Conservation (phyloP, 1,284 basidiomycete species). For the Ganoderma leucocontextum region DNA sequence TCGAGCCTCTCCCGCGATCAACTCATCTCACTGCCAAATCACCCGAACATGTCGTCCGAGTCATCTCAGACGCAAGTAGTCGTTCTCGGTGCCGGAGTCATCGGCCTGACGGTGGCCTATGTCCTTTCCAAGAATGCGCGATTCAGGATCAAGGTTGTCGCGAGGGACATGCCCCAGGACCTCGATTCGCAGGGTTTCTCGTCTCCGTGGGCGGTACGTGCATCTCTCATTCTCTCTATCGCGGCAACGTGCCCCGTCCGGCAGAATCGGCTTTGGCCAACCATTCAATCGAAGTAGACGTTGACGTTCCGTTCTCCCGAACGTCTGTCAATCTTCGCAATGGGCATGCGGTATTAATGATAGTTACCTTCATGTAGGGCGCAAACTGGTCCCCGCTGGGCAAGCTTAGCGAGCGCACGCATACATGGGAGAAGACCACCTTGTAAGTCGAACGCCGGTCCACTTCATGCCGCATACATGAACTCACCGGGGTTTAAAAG, state of each 20-base stretch:
- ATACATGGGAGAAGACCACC: conserved; percentile 52
- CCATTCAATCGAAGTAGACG: neutral
- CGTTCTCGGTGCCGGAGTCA: conserved; percentile 62
- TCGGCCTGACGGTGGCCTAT: conserved; percentile 55
- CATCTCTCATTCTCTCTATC: conserved; percentile 19
- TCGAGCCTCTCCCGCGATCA: neutral
- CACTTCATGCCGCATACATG: neutral
- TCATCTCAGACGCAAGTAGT: conserved; percentile 43
- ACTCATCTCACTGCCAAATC: neutral
- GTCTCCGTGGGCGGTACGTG: conserved; percentile 72
- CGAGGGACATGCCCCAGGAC: conserved; percentile 74
- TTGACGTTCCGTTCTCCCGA: neutral
- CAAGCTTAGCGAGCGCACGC: conserved; percentile 45
- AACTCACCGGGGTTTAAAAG: conserved; percentile 35
- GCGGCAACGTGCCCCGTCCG: neutral
- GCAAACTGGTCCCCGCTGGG: conserved; percentile 74
- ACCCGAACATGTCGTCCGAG: conserved; percentile 17
- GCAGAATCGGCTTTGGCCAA: no score
- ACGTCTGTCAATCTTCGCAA: neutral
- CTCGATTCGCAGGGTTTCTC: conserved; percentile 66
- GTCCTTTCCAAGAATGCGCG: conserved; percentile 41
- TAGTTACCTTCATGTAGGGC: conserved; percentile 48
- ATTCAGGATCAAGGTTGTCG: conserved; percentile 65
- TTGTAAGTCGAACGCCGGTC: conserved; percentile 49
- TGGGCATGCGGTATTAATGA: neutral